Evolutionary conservation across 1,139 yeast species (phyloP).

Genomic region (Geotrichum histeridarum): DNA sequence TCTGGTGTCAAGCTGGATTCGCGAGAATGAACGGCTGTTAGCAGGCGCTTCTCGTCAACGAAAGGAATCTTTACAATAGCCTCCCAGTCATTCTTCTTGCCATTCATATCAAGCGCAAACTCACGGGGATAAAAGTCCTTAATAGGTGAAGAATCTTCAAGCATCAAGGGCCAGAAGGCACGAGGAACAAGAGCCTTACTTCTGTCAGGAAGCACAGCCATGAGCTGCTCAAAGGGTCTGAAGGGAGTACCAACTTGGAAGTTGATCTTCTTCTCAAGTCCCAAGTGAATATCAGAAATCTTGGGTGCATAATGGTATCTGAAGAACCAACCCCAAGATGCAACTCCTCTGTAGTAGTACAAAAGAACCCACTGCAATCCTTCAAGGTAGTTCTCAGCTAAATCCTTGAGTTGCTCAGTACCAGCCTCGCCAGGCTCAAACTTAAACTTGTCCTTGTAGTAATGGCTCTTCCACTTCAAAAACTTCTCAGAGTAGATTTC

Average conservation of each 20-base stretch:
- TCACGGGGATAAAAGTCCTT: slow-evolving; percentile 85
- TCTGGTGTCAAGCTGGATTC: slow-evolving; percentile 59
- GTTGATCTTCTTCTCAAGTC: slow-evolving; percentile 55
- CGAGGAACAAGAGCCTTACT: slow-evolving; percentile 76
- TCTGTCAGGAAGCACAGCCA: slow-evolving; percentile 97
- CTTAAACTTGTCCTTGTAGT: slow-evolving; percentile 72
- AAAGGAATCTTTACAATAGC: slow-evolving; percentile 94
- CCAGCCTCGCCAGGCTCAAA: slow-evolving; percentile 49
- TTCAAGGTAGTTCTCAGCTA: slow-evolving; percentile 82
- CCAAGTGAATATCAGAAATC: slow-evolving; percentile 75
- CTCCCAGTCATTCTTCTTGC: slow-evolving; percentile 96
- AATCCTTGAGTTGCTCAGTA: slow-evolving; percentile 46
- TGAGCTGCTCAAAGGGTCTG: slow-evolving; percentile 89
- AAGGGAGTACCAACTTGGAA: slow-evolving; percentile 77
- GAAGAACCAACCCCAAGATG: slow-evolving; percentile 94
- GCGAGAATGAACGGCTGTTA: slow-evolving; percentile 62
- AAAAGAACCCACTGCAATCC: slow-evolving; percentile 94
- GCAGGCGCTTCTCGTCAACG: slow-evolving; percentile 75
- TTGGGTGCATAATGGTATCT: slow-evolving; percentile 88
- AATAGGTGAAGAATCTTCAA: slow-evolving; percentile 84
- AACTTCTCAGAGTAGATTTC: slow-evolving; percentile 71
- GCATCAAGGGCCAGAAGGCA: slow-evolving; percentile 76
- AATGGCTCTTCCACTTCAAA: slow-evolving; percentile 72
- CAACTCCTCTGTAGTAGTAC: slow-evolving; percentile 84
- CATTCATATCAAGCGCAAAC: slow-evolving; percentile 86